These are phyloP conservation scores for Rhododendron mucronatum DNA, from an alignment of 148 eudicot species.

Conservation along the genomic window DNA sequence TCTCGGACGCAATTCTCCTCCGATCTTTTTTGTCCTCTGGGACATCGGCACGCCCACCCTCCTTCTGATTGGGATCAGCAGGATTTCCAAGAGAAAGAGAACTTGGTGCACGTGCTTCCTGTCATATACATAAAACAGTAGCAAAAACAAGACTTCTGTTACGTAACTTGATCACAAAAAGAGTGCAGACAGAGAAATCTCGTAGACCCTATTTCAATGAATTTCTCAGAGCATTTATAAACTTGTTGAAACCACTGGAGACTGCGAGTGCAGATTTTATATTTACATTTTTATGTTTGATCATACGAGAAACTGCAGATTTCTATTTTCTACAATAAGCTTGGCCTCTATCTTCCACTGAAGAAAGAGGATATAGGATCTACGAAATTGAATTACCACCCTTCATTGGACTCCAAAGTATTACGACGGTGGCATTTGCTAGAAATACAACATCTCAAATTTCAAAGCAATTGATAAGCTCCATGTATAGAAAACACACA, in stretches of 20 bases:
- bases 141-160: neutral
- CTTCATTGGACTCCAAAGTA: neutral
- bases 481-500: neutral
- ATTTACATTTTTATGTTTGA: neutral
- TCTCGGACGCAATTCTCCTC: conserved; percentile 62
- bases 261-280: neutral
- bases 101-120: conserved; percentile 82
- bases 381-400: neutral
- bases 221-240: neutral
- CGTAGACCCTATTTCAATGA: neutral
- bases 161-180: neutral
- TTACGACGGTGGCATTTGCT: neutral
- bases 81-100: conserved; percentile 78
- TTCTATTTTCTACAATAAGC: neutral
- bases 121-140: conserved; percentile 11
- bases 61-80: conserved; percentile 63
- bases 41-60: conserved; percentile 41
- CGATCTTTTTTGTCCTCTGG: conserved; percentile 79
- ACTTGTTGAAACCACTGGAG: neutral
- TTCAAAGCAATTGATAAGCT: neutral
- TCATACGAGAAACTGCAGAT: neutral
- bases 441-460: neutral
- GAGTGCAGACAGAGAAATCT: neutral
- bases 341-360: neutral
- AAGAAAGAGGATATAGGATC: neutral